Evolutionary conservation across 192 early-diverging fungal genomes (phyloP), one percentile per base, ranked within the genome.

Genomic region (Podila verticillata): DNA sequence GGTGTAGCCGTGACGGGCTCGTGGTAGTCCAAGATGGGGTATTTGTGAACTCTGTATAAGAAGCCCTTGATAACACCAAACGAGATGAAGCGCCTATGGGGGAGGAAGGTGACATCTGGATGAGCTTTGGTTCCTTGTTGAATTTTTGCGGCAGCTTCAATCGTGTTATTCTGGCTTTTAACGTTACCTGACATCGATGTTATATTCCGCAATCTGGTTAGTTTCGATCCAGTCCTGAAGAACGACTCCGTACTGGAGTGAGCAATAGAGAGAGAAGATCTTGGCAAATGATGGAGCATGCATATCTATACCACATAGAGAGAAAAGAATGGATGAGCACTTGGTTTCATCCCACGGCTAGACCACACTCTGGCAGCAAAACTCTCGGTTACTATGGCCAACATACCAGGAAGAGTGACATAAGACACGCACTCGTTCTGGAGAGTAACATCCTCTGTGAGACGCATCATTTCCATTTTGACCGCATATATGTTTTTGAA

Each of bases 401-500:
- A 57, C 51, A 19, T 72, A 84, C 87, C 77, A 58, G 83, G 86
- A 28, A 85, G 64, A 6, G 86, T 88, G 15, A 99, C 91, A 84
- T 95, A 97, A 20, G 75, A 72, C 7, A 89, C 68, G 79, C 96
- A 96, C 65, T 98, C 94, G 29, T 80, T 79, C 72, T 96, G 96
- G 48, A 94, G 57, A 17, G 90, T 86, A 19, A 75, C 79, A 47
- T 89, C 88, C 19, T 88, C 81, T 51, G 95, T 82, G 32, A 97
- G 34, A 30, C 70, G 81, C 61, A 83, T 88, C 28, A 97, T 84
- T 66, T 89, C 85, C 19, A 87, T 79, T 49, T 86, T 90, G 48
- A 93, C 83, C 0, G 89, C 86, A 72, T 99, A 99, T 0, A 97
- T 82, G 72, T 99, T 99, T 68, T 91, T 88, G 74, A 96, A 99